Evolutionary conservation across 192 early-diverging fungal species (phyloP).

Genomic region (Backusella psychrophila): DNA sequence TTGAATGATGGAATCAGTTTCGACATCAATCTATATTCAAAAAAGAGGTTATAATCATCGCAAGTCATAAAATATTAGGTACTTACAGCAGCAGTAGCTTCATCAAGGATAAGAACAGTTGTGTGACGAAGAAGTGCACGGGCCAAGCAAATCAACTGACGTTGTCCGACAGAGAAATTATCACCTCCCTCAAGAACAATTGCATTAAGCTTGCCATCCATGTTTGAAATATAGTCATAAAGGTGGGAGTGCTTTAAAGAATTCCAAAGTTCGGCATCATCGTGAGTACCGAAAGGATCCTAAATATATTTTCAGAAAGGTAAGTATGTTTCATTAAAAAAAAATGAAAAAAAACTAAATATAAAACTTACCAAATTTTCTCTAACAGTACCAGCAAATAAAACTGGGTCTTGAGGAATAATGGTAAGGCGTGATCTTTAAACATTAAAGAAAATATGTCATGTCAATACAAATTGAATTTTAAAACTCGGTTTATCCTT

Average conservation of each 20-base stretch:
- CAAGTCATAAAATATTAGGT: background rate
- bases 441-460: background rate
- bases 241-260: constrained; percentile 68
- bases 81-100: constrained; percentile 74
- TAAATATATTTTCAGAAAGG: background rate
- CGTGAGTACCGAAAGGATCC: constrained; percentile 50
- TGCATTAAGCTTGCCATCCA: constrained; percentile 68
- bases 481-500: background rate
- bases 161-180: constrained; percentile 84
- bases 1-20: constrained; percentile 71
- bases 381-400: constrained; percentile 63
- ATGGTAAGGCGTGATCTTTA: constrained; percentile 60
- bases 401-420: constrained; percentile 78
- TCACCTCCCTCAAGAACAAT: constrained; percentile 73
- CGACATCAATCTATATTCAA: constrained; percentile 42
- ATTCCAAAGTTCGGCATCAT: constrained; percentile 65
- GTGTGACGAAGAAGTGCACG: constrained; percentile 71
- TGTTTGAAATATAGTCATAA: constrained; percentile 55
- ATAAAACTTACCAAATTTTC: constrained; percentile 37
- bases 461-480: background rate
- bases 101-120: constrained; percentile 79
- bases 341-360: background rate
- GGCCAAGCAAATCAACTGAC: constrained; percentile 62
- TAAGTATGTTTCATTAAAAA: background rate
- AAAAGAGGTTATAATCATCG: background rate